These are phyloP conservation scores for Corylus americana DNA, from an alignment of 306 rosid genomes.

Conservation along the genomic window DNA sequence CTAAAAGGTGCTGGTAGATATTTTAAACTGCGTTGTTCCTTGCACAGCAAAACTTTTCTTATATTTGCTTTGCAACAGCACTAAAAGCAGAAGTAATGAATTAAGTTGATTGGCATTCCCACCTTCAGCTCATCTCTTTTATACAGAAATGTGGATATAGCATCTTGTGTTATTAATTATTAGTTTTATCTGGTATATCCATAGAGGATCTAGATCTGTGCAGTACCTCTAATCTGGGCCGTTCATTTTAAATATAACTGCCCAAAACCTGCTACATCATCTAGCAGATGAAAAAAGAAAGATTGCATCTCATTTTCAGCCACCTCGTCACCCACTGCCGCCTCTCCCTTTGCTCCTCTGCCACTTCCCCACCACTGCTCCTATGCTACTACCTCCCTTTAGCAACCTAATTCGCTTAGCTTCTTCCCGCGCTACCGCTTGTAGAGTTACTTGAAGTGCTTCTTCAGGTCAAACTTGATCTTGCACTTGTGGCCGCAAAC, in stretches of 20 bases:
- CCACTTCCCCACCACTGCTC: no score
- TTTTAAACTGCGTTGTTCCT: conserved; percentile 8
- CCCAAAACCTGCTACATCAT: no score
- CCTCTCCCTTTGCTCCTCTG: no score
- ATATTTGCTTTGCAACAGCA: conserved; percentile 2
- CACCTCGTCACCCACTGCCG: no score
- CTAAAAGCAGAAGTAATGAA: conserved; percentile 17
- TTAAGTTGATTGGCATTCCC: not conserved
- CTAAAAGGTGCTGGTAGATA: conserved; percentile 60
- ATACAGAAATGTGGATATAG: conserved; percentile 5
- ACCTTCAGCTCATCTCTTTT: not conserved
- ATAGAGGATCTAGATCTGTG: not conserved
- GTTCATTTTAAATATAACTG: no score
- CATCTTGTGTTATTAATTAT: conserved; percentile 14
- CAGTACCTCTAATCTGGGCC: no score
- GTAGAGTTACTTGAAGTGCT: conserved; percentile 75
- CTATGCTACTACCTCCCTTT: conserved; percentile 33
- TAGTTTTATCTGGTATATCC: not conserved
- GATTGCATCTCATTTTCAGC: no score
- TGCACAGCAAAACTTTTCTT: conserved; percentile 1
- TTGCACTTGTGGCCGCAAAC: conserved; percentile 72
- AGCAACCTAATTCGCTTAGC: conserved; percentile 52
- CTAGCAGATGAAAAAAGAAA: no score
- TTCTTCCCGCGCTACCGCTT: conserved; percentile 69
- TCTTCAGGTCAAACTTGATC: conserved; percentile 57